These are phyloP conservation scores for Mucor velutinosus DNA, from an alignment of 371 early-diverging fungal genomes.

Conservation along the genomic window DNA sequence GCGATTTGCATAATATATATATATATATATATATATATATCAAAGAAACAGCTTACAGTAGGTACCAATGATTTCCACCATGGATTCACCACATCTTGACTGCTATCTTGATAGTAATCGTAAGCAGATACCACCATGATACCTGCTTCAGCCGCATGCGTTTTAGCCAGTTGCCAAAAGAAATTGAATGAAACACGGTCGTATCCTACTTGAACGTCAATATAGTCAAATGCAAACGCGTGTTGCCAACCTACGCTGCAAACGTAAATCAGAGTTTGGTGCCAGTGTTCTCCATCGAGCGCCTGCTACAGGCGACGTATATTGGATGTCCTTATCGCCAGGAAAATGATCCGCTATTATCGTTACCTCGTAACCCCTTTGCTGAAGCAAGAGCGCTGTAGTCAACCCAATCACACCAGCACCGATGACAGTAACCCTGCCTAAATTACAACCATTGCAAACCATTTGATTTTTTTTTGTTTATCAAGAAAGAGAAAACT, in stretches of 20 bases:
- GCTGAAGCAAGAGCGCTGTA: constrained; percentile 56
- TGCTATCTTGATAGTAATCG: constrained; percentile 55
- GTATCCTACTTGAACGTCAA: constrained; percentile 31
- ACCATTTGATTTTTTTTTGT: background rate
- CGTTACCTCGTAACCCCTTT: constrained; percentile 55
- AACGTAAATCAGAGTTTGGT: constrained; percentile 31
- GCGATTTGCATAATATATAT: too few relatives aligned
- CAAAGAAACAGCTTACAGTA: constrained; percentile 37
- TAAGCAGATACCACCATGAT: constrained; percentile 43
- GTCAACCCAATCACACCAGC: constrained; percentile 80
- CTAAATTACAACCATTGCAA: background rate
- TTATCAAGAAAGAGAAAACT: background rate
- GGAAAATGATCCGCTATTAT: constrained; percentile 63
- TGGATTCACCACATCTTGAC: constrained; percentile 41
- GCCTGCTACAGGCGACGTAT: constrained; percentile 74
- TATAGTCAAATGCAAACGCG: background rate
- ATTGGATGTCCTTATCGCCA: constrained; percentile 54
- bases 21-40: too few relatives aligned
- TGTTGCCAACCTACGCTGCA: constrained; percentile 40
- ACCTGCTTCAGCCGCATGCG: constrained; percentile 30
- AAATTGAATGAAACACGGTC: constrained; percentile 47
- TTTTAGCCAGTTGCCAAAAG: constrained; percentile 38
- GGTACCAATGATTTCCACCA: constrained; percentile 59
- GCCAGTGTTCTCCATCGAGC: constrained; percentile 80
- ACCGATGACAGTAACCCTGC: constrained; percentile 58